These are phyloP conservation scores for Maudiozyma serrabonitensis DNA, from an alignment of 805 yeast genomes.

Conservation along the genomic window DNA sequence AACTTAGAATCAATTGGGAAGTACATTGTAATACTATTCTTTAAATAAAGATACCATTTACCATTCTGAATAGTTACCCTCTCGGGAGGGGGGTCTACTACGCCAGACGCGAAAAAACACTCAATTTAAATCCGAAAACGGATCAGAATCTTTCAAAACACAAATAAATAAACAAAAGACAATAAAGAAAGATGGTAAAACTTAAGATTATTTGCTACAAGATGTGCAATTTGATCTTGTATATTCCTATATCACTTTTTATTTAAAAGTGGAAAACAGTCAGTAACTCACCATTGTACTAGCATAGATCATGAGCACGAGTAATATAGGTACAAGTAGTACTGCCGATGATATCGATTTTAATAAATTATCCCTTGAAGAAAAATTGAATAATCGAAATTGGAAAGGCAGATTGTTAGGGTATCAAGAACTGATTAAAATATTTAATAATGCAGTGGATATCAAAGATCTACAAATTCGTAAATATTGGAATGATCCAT, in stretches of 20 bases:
- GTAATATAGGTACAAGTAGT: neutral
- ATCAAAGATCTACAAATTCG: constrained; percentile 4
- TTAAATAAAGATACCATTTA: too few species aligned
- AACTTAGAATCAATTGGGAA: too few species aligned
- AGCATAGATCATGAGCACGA: neutral
- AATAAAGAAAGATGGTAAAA: too few species aligned
- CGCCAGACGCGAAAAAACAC: too few species aligned
- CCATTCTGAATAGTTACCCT: too few species aligned
- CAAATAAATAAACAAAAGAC: constrained; percentile 3
- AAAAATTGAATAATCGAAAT: constrained; percentile 55
- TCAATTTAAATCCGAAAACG: neutral
- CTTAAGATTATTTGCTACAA: too few species aligned
- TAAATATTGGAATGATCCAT: constrained; percentile 41
- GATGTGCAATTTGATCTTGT: too few species aligned
- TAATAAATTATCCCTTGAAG: constrained; percentile 52
- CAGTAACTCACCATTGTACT: neutral
- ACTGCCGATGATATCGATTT: constrained; percentile 47
- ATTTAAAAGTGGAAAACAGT: too few species aligned
- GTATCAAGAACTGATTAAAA: constrained; percentile 53
- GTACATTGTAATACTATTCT: too few species aligned
- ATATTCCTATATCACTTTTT: too few species aligned
- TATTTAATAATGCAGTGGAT: constrained; percentile 33
- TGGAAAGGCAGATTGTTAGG: constrained; percentile 87
- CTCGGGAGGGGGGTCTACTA: too few species aligned
- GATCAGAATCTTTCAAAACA: neutral